Conservation (phyloP, 2,329 filamentous ascomycete species). For the Periconia sp. region DNA sequence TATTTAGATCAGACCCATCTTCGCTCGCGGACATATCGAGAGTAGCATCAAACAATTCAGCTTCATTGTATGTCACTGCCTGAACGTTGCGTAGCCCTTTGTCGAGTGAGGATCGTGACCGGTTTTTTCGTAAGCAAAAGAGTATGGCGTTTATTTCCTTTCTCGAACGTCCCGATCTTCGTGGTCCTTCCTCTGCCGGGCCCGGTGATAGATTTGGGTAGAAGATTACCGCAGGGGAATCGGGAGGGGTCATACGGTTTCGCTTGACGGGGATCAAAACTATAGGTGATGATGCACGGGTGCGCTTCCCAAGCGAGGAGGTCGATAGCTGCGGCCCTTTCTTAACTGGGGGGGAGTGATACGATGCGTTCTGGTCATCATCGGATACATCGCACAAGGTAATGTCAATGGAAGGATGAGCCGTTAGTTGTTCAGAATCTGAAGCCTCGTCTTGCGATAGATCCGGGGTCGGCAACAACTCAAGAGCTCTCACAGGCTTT, state of each 20-base stretch:
- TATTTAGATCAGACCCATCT: neutral
- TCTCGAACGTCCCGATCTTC: constrained; percentile 17
- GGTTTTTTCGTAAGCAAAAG: constrained; percentile 15
- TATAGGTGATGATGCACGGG: constrained; percentile 29
- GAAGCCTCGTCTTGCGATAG: constrained; percentile 27
- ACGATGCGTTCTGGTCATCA: constrained; percentile 22
- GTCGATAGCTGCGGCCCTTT: constrained; percentile 6
- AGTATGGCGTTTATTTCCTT: constrained; percentile 13
- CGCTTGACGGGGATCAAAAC: constrained; percentile 36
- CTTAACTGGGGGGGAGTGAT: constrained; percentile 36
- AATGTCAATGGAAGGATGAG: constrained; percentile 5
- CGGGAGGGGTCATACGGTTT: constrained; percentile 20
- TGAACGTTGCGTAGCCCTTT: constrained; percentile 23
- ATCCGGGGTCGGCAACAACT: constrained; percentile 34
- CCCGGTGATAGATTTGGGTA: constrained; percentile 26
- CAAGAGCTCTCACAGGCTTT: constrained; percentile 26
- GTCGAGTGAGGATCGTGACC: constrained; percentile 16
- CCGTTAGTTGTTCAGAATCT: constrained; percentile 5
- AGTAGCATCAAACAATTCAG: neutral
- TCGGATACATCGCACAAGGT: constrained; percentile 13
- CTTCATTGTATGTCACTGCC: constrained; percentile 19
- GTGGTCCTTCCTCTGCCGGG: constrained; percentile 7
- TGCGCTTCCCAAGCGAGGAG: constrained; percentile 28
- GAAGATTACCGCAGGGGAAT: constrained; percentile 17
- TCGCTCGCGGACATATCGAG: neutral